phyloP scores from a whole-genome alignment of 1,284 basidiomycete species.

The Exobasidium cylindrosporum region DNA sequence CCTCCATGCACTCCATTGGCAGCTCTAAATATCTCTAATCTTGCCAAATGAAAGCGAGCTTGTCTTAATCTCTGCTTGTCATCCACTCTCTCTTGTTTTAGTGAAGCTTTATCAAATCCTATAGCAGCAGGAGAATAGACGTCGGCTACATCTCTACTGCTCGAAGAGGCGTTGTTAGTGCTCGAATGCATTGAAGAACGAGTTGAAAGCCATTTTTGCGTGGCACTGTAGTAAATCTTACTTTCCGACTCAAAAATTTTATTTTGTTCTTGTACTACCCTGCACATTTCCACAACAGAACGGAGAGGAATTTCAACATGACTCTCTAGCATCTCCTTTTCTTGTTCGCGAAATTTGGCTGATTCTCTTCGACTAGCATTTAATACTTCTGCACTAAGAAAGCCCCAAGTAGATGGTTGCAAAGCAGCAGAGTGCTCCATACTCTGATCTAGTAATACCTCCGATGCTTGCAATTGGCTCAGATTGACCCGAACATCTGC shows the following conservation, averaged over 20 bases:
- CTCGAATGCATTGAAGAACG: background rate
- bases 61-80: constrained; percentile 43
- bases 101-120: constrained; percentile 4
- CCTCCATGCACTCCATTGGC: constrained; percentile 32
- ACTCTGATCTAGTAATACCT: constrained; percentile 26
- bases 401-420: constrained; percentile 26
- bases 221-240: constrained; percentile 42
- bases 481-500: constrained; percentile 22
- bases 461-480: constrained; percentile 23
- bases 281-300: constrained; percentile 29
- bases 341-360: background rate
- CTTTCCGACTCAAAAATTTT: constrained; percentile 37
- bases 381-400: constrained; percentile 18
- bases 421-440: constrained; percentile 21
- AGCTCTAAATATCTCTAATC: constrained; percentile 28
- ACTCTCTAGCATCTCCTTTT: constrained; percentile 24
- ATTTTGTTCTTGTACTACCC: constrained; percentile 24
- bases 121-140: background rate
- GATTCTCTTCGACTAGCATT: constrained; percentile 15
- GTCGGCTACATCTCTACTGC: background rate
- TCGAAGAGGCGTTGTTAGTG: background rate
- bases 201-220: constrained; percentile 44
- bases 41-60: constrained; percentile 31
- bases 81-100: constrained; percentile 30
- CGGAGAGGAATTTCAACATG: constrained; percentile 21